Conservation (phyloP, 495 filamentous ascomycete species). For the Penicillium argentinense region DNA sequence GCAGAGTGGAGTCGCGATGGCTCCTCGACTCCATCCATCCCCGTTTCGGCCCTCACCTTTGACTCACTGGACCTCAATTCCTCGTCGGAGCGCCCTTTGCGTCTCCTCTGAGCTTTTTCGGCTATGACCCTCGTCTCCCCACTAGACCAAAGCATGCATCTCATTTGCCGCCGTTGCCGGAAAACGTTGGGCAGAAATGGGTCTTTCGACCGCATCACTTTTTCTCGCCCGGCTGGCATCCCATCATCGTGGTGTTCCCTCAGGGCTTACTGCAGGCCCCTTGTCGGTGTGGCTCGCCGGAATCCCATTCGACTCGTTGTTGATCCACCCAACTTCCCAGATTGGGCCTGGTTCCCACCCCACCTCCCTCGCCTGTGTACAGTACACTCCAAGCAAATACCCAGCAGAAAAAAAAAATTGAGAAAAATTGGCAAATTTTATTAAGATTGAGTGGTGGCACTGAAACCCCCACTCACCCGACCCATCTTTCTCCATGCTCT, state of each 20-base stretch:
- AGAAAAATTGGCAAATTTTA: too few species aligned
- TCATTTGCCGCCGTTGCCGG: constrained; percentile 36
- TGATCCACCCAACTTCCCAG: constrained; percentile 11
- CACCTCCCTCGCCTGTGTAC: constrained; percentile 4
- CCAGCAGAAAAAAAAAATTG: constrained; percentile 7
- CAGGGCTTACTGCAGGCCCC: neutral
- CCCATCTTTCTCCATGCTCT: constrained; percentile 22
- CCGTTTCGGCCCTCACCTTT: constrained; percentile 2
- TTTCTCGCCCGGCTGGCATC: constrained; percentile 8
- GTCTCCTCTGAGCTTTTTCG: neutral
- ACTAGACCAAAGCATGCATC: constrained; percentile 26
- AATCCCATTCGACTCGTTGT: constrained; percentile 1
- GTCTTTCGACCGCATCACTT: constrained; percentile 23
- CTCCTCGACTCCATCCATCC: constrained; percentile 16
- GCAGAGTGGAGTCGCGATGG: constrained; percentile 21
- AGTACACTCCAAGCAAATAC: neutral
- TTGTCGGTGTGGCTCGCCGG: constrained; percentile 16
- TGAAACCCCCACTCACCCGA: constrained; percentile 19
- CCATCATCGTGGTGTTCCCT: neutral
- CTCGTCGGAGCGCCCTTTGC: neutral
- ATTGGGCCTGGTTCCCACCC: constrained; percentile 1
- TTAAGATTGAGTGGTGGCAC: constrained; percentile 21
- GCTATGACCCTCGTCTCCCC: constrained; percentile 12
- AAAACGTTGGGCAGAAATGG: constrained; percentile 42
- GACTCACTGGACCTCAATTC: constrained; percentile 12